Conservation (phyloP, 139 green algal species). For the Pleodorina starrii region DNA sequence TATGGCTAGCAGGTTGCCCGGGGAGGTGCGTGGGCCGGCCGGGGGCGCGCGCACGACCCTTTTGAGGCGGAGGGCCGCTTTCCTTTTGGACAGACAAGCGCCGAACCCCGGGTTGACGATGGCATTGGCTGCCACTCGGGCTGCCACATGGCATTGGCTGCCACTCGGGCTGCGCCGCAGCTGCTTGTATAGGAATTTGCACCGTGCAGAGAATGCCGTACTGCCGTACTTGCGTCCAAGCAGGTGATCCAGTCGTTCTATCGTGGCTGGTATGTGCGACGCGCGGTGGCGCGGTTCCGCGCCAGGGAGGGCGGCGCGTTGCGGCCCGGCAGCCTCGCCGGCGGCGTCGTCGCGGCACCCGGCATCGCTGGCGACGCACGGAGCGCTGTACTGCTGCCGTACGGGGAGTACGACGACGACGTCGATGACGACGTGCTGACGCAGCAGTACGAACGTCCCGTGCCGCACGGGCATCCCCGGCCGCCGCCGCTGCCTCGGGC, state of each 20-base stretch:
- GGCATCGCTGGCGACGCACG: not conserved
- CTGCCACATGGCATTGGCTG: too few species aligned
- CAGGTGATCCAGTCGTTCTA: conserved; percentile 33
- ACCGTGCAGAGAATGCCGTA: too few species aligned
- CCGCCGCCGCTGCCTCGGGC: conserved; percentile 23
- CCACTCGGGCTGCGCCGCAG: too few species aligned
- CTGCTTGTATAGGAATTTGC: too few species aligned
- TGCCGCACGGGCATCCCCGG: conserved; percentile 22
- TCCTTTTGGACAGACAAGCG: too few species aligned
- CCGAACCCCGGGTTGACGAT: too few species aligned
- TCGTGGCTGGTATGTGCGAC: conserved; percentile 31
- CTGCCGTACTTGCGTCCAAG: not conserved
- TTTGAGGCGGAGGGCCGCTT: too few species aligned
- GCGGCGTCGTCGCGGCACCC: conserved; percentile 33
- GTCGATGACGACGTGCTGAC: not conserved
- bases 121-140: too few species aligned
- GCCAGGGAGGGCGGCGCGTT: not conserved
- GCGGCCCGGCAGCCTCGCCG: not conserved
- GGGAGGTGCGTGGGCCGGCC: too few species aligned
- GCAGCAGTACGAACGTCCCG: not conserved
- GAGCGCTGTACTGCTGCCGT: not conserved
- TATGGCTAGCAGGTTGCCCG: too few species aligned
- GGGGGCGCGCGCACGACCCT: too few species aligned
- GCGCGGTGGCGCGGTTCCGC: not conserved
- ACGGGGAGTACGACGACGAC: conserved; percentile 17